Evolutionary conservation across 2,329 filamentous ascomycete genomes (phyloP), one percentile per base, ranked within the genome.

Genomic region (Colletotrichum musicola): DNA sequence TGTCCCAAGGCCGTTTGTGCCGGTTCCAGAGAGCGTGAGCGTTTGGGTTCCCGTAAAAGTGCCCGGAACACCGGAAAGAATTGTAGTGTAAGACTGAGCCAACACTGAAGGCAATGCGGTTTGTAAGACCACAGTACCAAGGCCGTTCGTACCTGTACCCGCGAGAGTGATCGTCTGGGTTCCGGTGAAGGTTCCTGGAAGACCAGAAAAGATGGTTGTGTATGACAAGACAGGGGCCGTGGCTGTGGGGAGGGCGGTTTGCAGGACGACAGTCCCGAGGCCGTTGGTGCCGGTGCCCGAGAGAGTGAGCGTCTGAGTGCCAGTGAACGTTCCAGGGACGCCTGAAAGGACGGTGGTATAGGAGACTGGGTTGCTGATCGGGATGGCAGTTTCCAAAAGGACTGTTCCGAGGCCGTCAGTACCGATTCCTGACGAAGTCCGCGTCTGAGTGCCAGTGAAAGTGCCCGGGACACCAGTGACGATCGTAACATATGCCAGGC

Each of bases 81-180:
- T 22, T 5, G 51, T 54, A 14, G 51, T 54, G 27, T 54, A 54
- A 6, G 51, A 54, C 46, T 49, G 46, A 12, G 18, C 46, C 46
- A 49, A 22, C 2, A 20, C 49, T 16, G 49, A 27, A 6, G 46
- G 46, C 22, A 67, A 42, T 6, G 64, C 46, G 4, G 64, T 68
- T 27, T 68, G 64, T 4, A 64, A 38, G 3, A 68, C 25, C 0
- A 68, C 59, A 4, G 64, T 67, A 4, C 27, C 56, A 4, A 65
- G 18, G 4, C 58, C 58, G 3, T 53, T 27, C 13, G 25, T n/a
- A 0, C 59, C 51, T 0, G 30, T 61, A 13, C 49, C 59, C 10
- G 64, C 27, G n/a, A 67, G 16, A 12, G 64, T 67, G 2, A 58
- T 35, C 4, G 59, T 63, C 6, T 42, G 44, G 1, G 59, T 67